Base-by-base conservation (phyloP, 2,329 filamentous ascomycete species). In the Aspergillus persii region DNA sequence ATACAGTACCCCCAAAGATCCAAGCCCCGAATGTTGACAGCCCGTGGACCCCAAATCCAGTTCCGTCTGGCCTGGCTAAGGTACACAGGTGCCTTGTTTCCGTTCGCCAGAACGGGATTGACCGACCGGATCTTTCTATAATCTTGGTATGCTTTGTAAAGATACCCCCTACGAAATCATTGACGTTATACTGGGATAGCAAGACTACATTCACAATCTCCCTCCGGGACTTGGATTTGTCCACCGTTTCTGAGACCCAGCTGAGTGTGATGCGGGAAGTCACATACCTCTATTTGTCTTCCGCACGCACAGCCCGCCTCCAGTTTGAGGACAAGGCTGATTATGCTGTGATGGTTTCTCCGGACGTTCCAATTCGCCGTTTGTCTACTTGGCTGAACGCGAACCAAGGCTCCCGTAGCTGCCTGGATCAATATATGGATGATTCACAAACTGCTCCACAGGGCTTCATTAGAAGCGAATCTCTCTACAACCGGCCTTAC, bases 121-220 rank as follows among this genome's bases (percentile, higher is more conserved):
- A 52, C 33, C 50, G 50, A 30, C 50, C 50, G 11, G 50, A 52
- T 29, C 50, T 52, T 52, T 27, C 23, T 18, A 52, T 52, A 27
- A 52, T 52, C 33, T 27, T 52, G 12, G 33, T 18, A 12, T 30
- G 27, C 29, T 33, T 31, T 31, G 50, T 52, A n/a, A 27, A 30
- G 30, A 30, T 52, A 30, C 50, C 50, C 33, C 27, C 50, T 30
- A 52, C 26, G 33, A 31, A 52, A 18, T 27, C 50, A n/a, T 52
- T 52, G 50, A n/a, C 29, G n/a, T 31, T 52, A 52, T 52, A 30
- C 50, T 52, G 50, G 50, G 50, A 52, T 31, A 52, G 50, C 33
- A 31, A 36, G 33, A 52, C 50, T n/a, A 52, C 23, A 6, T 52
- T 52, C 26, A 18, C 33, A 9, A 31, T 52, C 33, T 36, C 50